Conservation (phyloP, 2,329 filamentous ascomycete genomes). For the Pestalotiopsis sp. region DNA sequence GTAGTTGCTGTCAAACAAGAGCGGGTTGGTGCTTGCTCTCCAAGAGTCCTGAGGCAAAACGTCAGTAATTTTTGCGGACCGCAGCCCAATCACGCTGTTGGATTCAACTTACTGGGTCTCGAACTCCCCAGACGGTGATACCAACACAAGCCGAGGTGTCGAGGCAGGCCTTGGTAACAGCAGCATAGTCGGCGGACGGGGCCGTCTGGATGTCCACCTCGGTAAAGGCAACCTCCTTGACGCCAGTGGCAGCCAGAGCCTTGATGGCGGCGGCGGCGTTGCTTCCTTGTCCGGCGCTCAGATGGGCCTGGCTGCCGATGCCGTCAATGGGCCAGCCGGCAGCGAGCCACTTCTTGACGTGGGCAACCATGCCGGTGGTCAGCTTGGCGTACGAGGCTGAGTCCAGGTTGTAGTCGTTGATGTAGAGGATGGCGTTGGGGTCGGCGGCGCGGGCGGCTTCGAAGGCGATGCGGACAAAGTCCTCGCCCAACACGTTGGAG, state of each 20-base stretch:
- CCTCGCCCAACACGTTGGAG: conserved; percentile 68
- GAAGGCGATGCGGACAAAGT: conserved; percentile 72
- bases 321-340: conserved; percentile 64
- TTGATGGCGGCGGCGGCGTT: conserved; percentile 44
- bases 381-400: conserved; percentile 59
- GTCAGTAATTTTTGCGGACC: neutral
- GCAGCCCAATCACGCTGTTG: neutral
- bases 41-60: conserved; percentile 46
- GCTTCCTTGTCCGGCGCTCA: conserved; percentile 41
- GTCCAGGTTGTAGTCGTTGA: conserved; percentile 76
- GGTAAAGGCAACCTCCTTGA: conserved; percentile 57
- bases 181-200: conserved; percentile 57
- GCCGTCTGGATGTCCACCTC: conserved; percentile 66
- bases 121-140: conserved; percentile 64
- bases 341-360: conserved; percentile 65
- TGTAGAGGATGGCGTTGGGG: conserved; percentile 69
- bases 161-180: conserved; percentile 60
- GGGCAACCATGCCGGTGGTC: conserved; percentile 48
- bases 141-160: conserved; percentile 61
- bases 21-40: conserved; percentile 49
- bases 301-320: conserved; percentile 55
- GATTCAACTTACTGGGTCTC: conserved; percentile 39
- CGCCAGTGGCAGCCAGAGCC: conserved; percentile 46
- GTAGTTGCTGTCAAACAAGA: conserved; percentile 56
- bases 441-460: conserved; percentile 67